Conservation (phyloP, 768 basidiomycete species). For the Leccinellum rugosiceps region DNA sequence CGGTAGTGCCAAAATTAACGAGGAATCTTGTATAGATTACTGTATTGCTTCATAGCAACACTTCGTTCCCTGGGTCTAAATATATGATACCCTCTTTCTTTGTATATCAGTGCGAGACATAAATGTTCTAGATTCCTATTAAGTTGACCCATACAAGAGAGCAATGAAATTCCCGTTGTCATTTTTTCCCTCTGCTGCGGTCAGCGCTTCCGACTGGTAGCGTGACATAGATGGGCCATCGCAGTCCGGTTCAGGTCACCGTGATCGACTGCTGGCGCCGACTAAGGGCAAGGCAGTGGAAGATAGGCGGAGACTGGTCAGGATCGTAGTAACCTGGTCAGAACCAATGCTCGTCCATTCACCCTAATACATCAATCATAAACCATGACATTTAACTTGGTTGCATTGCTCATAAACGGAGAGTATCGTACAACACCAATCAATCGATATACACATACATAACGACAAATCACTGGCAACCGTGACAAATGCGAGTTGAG, state of each 20-base stretch:
- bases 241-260: not conserved
- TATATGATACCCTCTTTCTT: not conserved
- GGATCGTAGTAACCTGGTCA: too few relatives aligned
- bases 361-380: too few relatives aligned
- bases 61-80: not conserved
- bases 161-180: not conserved
- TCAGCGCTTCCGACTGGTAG: too few relatives aligned
- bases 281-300: not conserved
- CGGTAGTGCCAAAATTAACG: not conserved
- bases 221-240: not conserved
- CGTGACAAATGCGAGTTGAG: too few relatives aligned
- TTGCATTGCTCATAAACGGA: not conserved
- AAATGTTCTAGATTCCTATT: not conserved
- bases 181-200: not conserved
- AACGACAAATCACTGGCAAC: too few relatives aligned
- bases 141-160: not conserved
- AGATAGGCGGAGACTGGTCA: not conserved
- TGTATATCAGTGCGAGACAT: too few relatives aligned
- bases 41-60: not conserved
- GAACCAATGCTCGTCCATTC: too few relatives aligned
- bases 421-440: not conserved
- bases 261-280: not conserved
- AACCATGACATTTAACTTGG: not conserved
- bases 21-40: not conserved
- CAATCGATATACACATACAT: not conserved